phyloP scores from a whole-genome alignment of 1,284 basidiomycete genomes.

The Rhodotorula sp. region DNA sequence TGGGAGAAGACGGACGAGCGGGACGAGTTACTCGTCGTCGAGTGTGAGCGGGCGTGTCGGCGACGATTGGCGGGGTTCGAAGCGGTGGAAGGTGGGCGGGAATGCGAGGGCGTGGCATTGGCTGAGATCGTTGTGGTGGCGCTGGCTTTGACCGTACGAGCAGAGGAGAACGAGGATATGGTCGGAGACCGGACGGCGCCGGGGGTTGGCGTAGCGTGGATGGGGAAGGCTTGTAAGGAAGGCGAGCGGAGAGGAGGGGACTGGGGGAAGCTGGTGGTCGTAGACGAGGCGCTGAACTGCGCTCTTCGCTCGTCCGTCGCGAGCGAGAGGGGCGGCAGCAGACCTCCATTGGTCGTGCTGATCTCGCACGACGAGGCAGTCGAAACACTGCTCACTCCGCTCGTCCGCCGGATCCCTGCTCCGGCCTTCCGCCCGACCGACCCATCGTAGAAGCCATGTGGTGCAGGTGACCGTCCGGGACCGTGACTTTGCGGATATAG shows the following conservation, averaged over 20 bases:
- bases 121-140: neutral
- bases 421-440: conserved; percentile 8
- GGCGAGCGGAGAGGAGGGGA: conserved; percentile 4
- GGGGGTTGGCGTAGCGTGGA: neutral
- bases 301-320: neutral
- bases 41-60: conserved; percentile 14
- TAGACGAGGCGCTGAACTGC: neutral
- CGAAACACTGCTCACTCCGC: neutral
- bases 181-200: conserved; percentile 15
- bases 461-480: neutral
- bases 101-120: neutral
- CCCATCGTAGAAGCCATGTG: neutral
- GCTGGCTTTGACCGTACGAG: conserved; percentile 1
- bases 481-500: neutral
- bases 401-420: neutral
- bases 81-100: neutral
- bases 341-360: neutral
- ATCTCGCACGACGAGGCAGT: neutral
- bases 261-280: neutral
- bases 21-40: conserved; percentile 10
- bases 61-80: neutral
- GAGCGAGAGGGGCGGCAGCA: conserved; percentile 10
- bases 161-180: conserved; percentile 3
- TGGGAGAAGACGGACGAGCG: conserved; percentile 8
- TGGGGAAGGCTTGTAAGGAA: neutral